Conservation (phyloP, 2,329 filamentous ascomycete genomes). For the Fusarium fracticaudum region DNA sequence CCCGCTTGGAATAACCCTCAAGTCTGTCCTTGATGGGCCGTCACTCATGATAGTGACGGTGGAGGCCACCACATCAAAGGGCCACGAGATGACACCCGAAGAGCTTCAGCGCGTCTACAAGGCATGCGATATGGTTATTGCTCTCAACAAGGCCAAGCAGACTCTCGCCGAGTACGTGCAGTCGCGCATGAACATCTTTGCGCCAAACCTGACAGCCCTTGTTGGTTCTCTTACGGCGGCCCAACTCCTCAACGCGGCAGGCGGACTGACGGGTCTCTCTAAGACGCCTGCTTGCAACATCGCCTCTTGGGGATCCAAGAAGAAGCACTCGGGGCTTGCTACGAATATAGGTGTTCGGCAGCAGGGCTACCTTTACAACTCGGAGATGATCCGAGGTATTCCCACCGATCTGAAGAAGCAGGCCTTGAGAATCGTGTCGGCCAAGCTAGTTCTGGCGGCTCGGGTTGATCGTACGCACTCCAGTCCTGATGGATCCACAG, state of each 20-base stretch:
- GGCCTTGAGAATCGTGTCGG: conserved; percentile 93
- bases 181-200: conserved; percentile 95
- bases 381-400: conserved; percentile 85
- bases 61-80: conserved; percentile 90
- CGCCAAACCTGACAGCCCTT: conserved; percentile 89
- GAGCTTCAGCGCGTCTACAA: conserved; percentile 79
- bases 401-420: conserved; percentile 89
- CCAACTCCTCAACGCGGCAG: conserved; percentile 94
- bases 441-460: conserved; percentile 92
- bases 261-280: conserved; percentile 86
- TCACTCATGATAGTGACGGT: conserved; percentile 96
- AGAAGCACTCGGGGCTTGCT: conserved; percentile 83
- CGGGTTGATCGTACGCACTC: conserved; percentile 88
- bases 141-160: conserved; percentile 86
- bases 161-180: conserved; percentile 93
- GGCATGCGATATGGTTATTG: conserved; percentile 89
- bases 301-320: conserved; percentile 89
- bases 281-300: conserved; percentile 96
- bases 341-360: conserved; percentile 92
- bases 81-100: conserved; percentile 76
- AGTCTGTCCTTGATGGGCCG: conserved; percentile 85
- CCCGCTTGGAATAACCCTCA: conserved; percentile 77
- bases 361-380: conserved; percentile 93
- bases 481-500: conserved; percentile 81
- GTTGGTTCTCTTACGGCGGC: conserved; percentile 94